A percentile compares a stretch with the other conserved stretches of the same genome.
Evolutionary conservation across 108 stramenopile genomes (phyloP).

Genomic region (Parietichytrium sp.): DNA sequence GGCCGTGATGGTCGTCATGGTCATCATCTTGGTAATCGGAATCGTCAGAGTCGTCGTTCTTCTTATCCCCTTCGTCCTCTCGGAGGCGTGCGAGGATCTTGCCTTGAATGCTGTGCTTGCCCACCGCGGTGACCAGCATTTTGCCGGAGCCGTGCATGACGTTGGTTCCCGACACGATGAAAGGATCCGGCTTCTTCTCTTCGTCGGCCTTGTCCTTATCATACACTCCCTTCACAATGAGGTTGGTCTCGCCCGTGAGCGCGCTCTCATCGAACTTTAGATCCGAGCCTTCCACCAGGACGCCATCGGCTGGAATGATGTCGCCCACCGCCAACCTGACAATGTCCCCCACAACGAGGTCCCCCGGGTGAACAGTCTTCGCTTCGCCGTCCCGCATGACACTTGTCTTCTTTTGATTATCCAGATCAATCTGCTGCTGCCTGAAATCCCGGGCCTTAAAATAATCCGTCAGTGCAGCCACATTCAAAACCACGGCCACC

Average conservation of each 20-base stretch:
- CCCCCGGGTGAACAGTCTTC: constrained; percentile 71
- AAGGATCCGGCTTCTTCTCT: constrained; percentile 56
- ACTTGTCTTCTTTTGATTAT: constrained; percentile 61
- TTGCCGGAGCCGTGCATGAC: constrained; percentile 62
- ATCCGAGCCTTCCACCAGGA: constrained; percentile 75
- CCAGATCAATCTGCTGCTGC: constrained; percentile 70
- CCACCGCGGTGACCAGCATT: constrained; percentile 73
- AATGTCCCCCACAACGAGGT: constrained; percentile 95
- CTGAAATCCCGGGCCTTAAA: constrained; percentile 89
- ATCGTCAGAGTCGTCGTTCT: constrained; percentile 46
- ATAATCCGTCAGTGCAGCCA: constrained; percentile 89
- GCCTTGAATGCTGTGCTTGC: constrained; percentile 70
- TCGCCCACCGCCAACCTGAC: constrained; percentile 81
- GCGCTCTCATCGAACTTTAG: constrained; percentile 84
- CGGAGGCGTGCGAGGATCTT: constrained; percentile 70
- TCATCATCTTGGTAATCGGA: constrained; percentile 42
- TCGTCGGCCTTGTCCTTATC: background rate
- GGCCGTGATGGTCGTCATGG: constrained; percentile 40
- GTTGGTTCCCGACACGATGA: constrained; percentile 70
- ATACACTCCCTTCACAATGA: constrained; percentile 67
- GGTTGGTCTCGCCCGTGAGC: constrained; percentile 89
- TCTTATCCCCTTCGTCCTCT: constrained; percentile 23
- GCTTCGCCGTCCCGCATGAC: constrained; percentile 80
- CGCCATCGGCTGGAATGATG: constrained; percentile 86
- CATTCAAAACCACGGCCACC: constrained; percentile 78